phyloP scores from a whole-genome alignment of 352 stramenopile genomes.

The Achlya hypogyna region DNA sequence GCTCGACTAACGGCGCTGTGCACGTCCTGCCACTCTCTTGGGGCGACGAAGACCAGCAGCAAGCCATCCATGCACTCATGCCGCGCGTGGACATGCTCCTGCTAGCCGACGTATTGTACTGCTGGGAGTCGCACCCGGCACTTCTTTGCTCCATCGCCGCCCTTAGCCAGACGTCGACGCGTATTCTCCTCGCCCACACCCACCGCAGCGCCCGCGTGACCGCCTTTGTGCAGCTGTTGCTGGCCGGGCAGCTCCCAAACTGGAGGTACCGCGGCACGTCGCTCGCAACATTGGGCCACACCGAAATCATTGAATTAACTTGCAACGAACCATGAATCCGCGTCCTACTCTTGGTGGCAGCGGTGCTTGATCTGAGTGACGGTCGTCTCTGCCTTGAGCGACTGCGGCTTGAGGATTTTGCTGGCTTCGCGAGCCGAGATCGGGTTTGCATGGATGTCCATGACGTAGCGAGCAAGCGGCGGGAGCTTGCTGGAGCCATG shows the following conservation, averaged over 20 bases:
- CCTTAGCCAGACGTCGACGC: neutral
- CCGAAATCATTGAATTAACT: constrained; percentile 14
- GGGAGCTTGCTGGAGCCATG: constrained; percentile 41
- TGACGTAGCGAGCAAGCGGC: constrained; percentile 20
- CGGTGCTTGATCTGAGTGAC: constrained; percentile 18
- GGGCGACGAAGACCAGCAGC: neutral
- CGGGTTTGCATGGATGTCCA: constrained; percentile 9
- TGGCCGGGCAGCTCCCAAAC: constrained; percentile 8
- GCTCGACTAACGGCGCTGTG: neutral
- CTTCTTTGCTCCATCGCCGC: constrained; percentile 33
- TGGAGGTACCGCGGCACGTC: neutral
- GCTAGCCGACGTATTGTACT: constrained; percentile 52
- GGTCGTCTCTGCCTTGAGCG: constrained; percentile 16
- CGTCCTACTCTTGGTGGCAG: constrained; percentile 1
- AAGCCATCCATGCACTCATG: neutral
- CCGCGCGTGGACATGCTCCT: constrained; percentile 25
- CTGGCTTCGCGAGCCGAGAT: constrained; percentile 3
- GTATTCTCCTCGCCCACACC: constrained; percentile 44
- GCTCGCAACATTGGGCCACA: neutral
- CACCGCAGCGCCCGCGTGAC: constrained; percentile 31
- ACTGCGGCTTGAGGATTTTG: constrained; percentile 11
- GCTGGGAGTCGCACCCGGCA: constrained; percentile 39
- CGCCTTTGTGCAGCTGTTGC: constrained; percentile 24
- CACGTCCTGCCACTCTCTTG: neutral
- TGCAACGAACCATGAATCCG: neutral